Conservation (phyloP, 768 basidiomycete genomes). For the Mycena albidolilacea region DNA sequence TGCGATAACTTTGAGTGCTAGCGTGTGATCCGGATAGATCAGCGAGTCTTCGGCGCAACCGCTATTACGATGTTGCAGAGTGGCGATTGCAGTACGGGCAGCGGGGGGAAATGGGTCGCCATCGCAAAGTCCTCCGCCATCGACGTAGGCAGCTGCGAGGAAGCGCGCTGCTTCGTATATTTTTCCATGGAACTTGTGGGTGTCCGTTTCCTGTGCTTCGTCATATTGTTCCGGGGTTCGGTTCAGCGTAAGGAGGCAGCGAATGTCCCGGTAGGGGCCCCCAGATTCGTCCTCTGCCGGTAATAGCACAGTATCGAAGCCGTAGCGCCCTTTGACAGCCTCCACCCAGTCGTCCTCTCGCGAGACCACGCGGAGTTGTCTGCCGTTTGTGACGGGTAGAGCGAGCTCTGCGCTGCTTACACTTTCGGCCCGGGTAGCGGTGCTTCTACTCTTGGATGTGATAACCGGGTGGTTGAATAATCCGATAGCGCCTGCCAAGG, state of each 20-base stretch:
- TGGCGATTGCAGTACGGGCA: neutral
- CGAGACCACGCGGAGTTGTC: neutral
- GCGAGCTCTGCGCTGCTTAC: neutral
- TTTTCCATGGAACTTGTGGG: slow-evolving; percentile 11
- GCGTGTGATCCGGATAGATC: slow-evolving; percentile 11
- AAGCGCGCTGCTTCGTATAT: neutral
- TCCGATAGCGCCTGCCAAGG: too few species aligned
- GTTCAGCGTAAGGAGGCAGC: neutral
- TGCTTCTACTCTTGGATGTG: neutral
- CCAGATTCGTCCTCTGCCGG: neutral
- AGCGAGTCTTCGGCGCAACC: neutral
- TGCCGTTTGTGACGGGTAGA: too few species aligned
- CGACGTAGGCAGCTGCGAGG: neutral
- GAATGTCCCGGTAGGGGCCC: neutral
- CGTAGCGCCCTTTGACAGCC: slow-evolving; percentile 8
- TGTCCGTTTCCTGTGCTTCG: slow-evolving; percentile 8
- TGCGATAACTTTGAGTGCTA: neutral
- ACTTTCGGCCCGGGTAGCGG: neutral
- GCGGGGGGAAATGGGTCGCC: neutral
- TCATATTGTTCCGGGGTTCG: neutral
- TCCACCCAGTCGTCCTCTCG: neutral
- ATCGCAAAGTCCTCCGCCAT: neutral
- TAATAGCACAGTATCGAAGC: slow-evolving; percentile 2
- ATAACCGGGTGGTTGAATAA: neutral
- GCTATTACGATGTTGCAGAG: neutral